Conservation (phyloP, 1,284 basidiomycete genomes). For the Marasmius sp. region DNA sequence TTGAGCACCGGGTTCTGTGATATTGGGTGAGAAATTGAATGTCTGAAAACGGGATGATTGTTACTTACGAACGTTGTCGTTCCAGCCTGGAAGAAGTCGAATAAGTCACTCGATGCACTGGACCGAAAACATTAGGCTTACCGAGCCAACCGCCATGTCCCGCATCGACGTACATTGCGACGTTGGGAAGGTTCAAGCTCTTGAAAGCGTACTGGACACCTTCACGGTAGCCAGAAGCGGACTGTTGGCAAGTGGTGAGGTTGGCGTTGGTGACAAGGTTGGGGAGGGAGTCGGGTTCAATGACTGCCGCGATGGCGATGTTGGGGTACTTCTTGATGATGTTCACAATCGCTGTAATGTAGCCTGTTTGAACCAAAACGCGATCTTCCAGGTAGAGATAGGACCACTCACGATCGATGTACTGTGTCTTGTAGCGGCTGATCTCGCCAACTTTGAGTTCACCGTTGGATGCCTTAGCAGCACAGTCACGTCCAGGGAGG, state of each 20-base stretch:
- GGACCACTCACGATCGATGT: conserved; percentile 39
- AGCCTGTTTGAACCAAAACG: not conserved
- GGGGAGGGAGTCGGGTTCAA: conserved; percentile 45
- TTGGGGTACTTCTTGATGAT: conserved; percentile 26
- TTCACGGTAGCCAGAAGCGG: conserved; percentile 15
- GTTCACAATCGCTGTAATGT: conserved; percentile 20
- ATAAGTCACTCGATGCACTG: not conserved
- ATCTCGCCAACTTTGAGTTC: conserved; percentile 40
- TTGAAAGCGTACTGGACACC: conserved; percentile 40
- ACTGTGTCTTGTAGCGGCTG: conserved; percentile 35
- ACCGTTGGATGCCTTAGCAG: conserved; percentile 43
- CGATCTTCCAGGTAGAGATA: not conserved
- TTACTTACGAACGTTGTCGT: conserved; percentile 1
- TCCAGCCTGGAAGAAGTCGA: not conserved
- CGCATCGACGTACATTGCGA: conserved; percentile 41
- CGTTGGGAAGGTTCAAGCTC: conserved; percentile 37
- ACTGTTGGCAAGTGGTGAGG: conserved; percentile 33
- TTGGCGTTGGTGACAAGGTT: conserved; percentile 42
- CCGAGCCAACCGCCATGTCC: conserved; percentile 48
- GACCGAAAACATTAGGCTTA: not conserved
- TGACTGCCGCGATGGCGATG: conserved; percentile 41
- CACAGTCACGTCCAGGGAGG: conserved; percentile 42
- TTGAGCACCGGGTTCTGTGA: not conserved
- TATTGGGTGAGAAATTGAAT: not conserved
- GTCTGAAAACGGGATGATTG: not conserved